A percentile compares a stretch with the other conserved stretches of the same genome.
phyloP scores from a whole-genome alignment of 352 stramenopile species.

The Phytophthora europaea region DNA sequence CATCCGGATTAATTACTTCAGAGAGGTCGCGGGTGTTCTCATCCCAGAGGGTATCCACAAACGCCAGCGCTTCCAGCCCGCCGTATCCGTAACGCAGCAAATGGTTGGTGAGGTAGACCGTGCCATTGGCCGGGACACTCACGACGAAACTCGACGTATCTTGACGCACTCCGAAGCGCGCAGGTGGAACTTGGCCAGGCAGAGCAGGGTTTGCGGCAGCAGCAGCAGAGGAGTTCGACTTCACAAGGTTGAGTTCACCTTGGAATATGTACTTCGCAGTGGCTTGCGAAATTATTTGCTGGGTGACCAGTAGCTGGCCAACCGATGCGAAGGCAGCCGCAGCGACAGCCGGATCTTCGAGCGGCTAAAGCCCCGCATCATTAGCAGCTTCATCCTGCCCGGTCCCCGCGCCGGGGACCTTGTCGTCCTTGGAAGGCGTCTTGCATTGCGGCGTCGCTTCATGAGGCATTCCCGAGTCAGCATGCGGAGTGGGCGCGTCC shows the following conservation, averaged over 20 bases:
- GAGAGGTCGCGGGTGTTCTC: neutral
- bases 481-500: no score
- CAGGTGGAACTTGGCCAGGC: neutral
- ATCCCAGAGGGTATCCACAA: neutral
- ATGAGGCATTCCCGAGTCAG: no score
- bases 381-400: no score
- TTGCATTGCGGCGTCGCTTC: no score
- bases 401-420: no score
- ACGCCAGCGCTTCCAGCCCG: neutral
- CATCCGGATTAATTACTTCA: neutral
- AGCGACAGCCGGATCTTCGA: no score
- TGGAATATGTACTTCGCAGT: neutral
- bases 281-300: neutral
- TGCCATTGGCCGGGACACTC: neutral
- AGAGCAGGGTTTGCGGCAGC: neutral
- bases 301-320: no score
- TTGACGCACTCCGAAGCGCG: neutral
- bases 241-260: neutral
- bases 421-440: no score
- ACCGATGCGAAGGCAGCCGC: no score
- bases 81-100: neutral
- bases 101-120: neutral
- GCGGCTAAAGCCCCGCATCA: no score
- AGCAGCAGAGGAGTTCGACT: neutral
- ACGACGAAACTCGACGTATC: neutral